Conservation (phyloP, 2,329 filamentous ascomycete species). For the Dactylellina cionopaga region DNA sequence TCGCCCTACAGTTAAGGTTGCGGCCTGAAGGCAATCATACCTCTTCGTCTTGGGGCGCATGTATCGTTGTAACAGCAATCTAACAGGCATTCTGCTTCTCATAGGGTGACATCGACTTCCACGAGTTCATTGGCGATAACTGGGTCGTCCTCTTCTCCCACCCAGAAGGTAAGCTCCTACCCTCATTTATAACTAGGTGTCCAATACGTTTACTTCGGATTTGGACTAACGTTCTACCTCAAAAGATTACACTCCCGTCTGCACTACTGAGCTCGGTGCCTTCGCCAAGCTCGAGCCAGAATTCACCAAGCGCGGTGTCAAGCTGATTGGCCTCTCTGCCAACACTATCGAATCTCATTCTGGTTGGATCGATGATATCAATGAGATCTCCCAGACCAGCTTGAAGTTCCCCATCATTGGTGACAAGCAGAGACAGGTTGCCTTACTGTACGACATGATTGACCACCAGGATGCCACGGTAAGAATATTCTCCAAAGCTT, state of each 20-base stretch:
- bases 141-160: constrained; percentile 79
- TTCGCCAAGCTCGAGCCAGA: constrained; percentile 73
- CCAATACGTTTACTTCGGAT: too few species aligned
- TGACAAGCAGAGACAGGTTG: constrained; percentile 62
- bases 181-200: background rate
- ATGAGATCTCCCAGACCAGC: constrained; percentile 60
- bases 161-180: constrained; percentile 63
- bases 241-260: constrained; percentile 67
- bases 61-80: background rate
- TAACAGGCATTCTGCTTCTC: background rate
- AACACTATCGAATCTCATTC: constrained; percentile 69
- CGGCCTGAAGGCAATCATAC: too few species aligned
- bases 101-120: constrained; percentile 74
- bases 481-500: constrained; percentile 10
- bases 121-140: constrained; percentile 75
- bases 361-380: constrained; percentile 68
- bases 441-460: constrained; percentile 62
- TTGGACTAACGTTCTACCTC: constrained; percentile 17
- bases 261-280: constrained; percentile 72
- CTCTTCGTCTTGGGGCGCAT: too few species aligned
- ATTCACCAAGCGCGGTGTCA: constrained; percentile 71
- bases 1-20: too few species aligned
- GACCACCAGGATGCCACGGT: constrained; percentile 59
- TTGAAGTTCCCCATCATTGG: constrained; percentile 63
- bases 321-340: constrained; percentile 70